Conservation (phyloP, 768 basidiomycete genomes). For the Boletus eberwhitei region DNA sequence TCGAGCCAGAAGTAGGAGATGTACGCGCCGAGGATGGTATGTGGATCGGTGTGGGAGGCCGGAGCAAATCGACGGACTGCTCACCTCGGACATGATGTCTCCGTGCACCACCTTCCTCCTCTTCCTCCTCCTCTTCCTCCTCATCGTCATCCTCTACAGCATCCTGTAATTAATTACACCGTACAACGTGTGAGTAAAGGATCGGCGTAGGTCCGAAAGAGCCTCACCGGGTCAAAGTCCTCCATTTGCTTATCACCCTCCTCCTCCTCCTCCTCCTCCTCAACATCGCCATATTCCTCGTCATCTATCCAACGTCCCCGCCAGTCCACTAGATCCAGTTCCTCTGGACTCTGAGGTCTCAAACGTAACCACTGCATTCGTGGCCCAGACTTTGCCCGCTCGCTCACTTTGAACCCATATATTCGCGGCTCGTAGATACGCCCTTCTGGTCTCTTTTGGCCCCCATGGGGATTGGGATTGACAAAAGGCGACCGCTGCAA, state of each 20-base stretch:
- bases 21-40: slow-evolving; percentile 45
- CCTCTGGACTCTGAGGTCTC: slow-evolving; percentile 74
- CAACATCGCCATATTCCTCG: slow-evolving; percentile 69
- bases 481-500: slow-evolving; percentile 59
- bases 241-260: slow-evolving; percentile 74
- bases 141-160: slow-evolving; percentile 56
- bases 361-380: slow-evolving; percentile 95
- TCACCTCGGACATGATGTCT: slow-evolving; percentile 35
- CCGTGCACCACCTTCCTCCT: slow-evolving; percentile 25
- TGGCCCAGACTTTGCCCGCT: slow-evolving; percentile 90
- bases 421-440: slow-evolving; percentile 89
- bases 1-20: slow-evolving; percentile 49
- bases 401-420: slow-evolving; percentile 97
- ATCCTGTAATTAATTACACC: slow-evolving; percentile 38
- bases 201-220: background rate
- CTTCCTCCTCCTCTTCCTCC: slow-evolving; percentile 47
- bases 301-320: slow-evolving; percentile 84
- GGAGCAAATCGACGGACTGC: slow-evolving; percentile 36
- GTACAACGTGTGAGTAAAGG: slow-evolving; percentile 10
- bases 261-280: slow-evolving; percentile 44
- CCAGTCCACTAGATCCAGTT: slow-evolving; percentile 88
- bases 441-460: slow-evolving; percentile 84
- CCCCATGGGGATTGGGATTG: slow-evolving; percentile 87
- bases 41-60: slow-evolving; percentile 39
- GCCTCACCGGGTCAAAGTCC: slow-evolving; percentile 75